Evolutionary conservation across 306 rosid genomes (phyloP).

Genomic region (Biancaea sappan): DNA sequence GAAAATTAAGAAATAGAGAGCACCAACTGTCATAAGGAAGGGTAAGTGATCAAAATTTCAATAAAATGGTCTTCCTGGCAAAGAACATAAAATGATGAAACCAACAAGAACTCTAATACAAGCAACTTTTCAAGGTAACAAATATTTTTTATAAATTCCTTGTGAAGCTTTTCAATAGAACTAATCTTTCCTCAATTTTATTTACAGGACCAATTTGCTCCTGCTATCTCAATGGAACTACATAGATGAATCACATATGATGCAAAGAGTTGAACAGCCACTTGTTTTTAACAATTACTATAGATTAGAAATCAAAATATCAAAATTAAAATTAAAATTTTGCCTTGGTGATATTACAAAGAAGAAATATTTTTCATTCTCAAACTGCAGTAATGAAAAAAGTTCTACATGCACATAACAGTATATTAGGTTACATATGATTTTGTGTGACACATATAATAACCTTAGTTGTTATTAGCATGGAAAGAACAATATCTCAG

Average conservation of each 20-base stretch:
- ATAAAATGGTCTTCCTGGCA: constrained; percentile 3
- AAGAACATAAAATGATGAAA: background rate
- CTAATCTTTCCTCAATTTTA: background rate
- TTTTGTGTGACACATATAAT: too few relatives aligned
- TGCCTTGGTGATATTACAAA: background rate
- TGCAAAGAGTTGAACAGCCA: background rate
- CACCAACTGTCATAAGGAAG: constrained; percentile 3
- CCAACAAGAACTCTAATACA: background rate
- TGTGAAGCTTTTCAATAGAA: background rate
- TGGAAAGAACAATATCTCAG: background rate
- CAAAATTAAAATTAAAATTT: background rate
- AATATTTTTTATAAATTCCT: background rate
- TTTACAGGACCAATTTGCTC: background rate
- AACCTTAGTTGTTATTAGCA: background rate
- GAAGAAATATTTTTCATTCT: background rate
- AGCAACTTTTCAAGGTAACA: background rate
- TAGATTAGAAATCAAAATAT: background rate
- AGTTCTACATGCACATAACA: background rate
- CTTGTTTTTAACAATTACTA: background rate
- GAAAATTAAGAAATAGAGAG: constrained; percentile 16
- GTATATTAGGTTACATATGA: background rate
- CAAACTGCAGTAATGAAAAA: background rate
- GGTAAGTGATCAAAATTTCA: background rate
- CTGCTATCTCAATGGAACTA: background rate
- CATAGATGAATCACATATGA: background rate